phyloP scores from a whole-genome alignment of 2,329 filamentous ascomycete species.

The Pleomassaria siparia region DNA sequence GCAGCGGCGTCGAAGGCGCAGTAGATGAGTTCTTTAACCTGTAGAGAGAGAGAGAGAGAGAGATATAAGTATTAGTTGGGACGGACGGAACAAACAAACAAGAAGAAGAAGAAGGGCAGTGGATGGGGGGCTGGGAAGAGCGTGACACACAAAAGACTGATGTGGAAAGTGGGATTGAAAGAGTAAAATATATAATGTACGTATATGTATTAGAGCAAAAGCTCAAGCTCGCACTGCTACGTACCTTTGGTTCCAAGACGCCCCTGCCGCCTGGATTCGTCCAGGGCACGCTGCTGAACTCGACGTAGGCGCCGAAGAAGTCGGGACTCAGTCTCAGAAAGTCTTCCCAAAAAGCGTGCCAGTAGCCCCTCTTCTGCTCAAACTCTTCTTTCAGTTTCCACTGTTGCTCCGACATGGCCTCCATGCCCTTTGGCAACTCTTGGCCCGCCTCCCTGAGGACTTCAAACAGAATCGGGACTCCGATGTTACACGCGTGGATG shows the following conservation, averaged over 20 bases:
- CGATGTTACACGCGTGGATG: conserved; percentile 52
- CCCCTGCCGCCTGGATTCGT: conserved; percentile 32
- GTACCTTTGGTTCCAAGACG: conserved; percentile 48
- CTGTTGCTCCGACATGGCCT: conserved; percentile 39
- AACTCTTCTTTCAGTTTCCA: conserved; percentile 48
- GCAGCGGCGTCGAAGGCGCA: conserved; percentile 52
- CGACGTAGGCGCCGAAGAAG: conserved; percentile 52
- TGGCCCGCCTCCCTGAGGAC: conserved; percentile 50
- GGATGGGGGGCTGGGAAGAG: not conserved
- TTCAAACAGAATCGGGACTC: conserved; percentile 50
- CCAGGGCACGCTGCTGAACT: conserved; percentile 51
- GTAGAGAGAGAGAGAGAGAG: no score
- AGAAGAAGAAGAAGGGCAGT: not conserved
- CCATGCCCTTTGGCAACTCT: conserved; percentile 26
- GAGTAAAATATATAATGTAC: not conserved
- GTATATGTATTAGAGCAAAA: not conserved
- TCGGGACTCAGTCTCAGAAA: conserved; percentile 49
- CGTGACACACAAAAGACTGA: not conserved
- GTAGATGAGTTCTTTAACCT: conserved; percentile 51
- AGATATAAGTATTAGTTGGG: no score
- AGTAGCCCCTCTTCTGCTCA: conserved; percentile 50
- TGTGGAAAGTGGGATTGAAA: not conserved
- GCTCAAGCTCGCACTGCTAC: conserved; percentile 1
- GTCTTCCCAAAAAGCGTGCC: conserved; percentile 50
- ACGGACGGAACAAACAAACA: no score